A percentile compares a stretch with the other conserved stretches of the same genome.
Evolutionary conservation across 1,284 basidiomycete species (phyloP).

Genomic region (Irpex sp.): DNA sequence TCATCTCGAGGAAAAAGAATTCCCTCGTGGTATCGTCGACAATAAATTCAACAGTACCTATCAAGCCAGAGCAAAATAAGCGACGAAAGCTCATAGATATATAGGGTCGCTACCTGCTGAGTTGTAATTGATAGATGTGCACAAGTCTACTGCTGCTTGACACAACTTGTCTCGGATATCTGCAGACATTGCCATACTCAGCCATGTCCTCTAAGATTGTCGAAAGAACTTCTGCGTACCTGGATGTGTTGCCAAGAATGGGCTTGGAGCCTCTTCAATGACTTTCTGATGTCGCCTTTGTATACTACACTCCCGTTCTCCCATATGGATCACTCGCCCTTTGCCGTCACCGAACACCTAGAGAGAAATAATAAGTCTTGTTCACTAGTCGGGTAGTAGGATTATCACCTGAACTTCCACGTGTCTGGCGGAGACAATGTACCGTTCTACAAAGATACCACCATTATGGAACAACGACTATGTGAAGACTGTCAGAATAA

Average conservation of each 20-base stretch:
- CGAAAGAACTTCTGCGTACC: constrained; percentile 22
- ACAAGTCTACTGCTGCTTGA: constrained; percentile 48
- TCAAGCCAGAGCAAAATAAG: not conserved
- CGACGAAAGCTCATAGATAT: not conserved
- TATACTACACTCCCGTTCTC: constrained; percentile 69
- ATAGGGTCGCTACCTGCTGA: constrained; percentile 44
- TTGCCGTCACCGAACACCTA: constrained; percentile 65
- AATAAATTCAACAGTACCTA: constrained; percentile 68
- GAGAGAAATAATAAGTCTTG: no score
- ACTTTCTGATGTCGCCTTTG: constrained; percentile 76
- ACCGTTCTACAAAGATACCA: constrained; percentile 62
- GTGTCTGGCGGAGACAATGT: constrained; percentile 52
- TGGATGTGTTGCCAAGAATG: constrained; percentile 40
- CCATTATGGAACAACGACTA: constrained; percentile 51
- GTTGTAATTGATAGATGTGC: constrained; percentile 48
- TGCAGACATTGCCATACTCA: constrained; percentile 13
- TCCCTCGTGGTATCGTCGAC: constrained; percentile 50
- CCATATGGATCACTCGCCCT: constrained; percentile 59
- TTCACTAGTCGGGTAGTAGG: no score
- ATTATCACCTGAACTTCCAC: constrained; percentile 60
- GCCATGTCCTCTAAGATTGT: not conserved
- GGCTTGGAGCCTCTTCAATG: constrained; percentile 65
- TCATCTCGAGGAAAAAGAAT: constrained; percentile 78
- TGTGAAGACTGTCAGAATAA: constrained; percentile 6
- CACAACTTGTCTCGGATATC: constrained; percentile 47